A percentile compares a stretch with the other conserved stretches of the same genome.
These are phyloP conservation scores for Pichia sp. DNA, from an alignment of 1,139 yeast species.

Conservation along the genomic window DNA sequence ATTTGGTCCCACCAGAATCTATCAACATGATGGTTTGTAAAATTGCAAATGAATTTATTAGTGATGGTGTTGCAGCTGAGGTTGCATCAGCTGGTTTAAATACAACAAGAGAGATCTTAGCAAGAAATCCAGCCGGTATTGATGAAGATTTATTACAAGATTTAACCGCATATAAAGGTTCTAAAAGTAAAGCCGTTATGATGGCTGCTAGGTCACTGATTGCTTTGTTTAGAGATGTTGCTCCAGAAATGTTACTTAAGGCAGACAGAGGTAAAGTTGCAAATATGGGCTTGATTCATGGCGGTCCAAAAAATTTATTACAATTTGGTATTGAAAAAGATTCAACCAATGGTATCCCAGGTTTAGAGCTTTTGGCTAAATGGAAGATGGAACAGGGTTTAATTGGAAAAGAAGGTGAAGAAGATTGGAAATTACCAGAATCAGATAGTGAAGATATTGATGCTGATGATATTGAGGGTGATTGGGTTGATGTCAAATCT, in stretches of 20 bases:
- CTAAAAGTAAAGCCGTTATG: constrained; percentile 87
- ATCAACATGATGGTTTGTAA: constrained; percentile 74
- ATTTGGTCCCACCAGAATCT: constrained; percentile 91
- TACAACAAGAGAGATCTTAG: constrained; percentile 83
- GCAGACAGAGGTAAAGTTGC: constrained; percentile 93
- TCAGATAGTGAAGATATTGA: constrained; percentile 32
- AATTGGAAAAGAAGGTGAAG: constrained; percentile 36
- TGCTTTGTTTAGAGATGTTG: constrained; percentile 81
- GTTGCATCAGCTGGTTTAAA: constrained; percentile 97
- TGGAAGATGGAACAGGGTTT: constrained; percentile 75
- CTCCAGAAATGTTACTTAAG: constrained; percentile 87
- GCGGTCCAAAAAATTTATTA: constrained; percentile 38
- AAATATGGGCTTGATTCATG: constrained; percentile 65
- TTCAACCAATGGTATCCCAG: constrained; percentile 69
- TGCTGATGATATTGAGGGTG: constrained; percentile 50
- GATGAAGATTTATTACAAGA: constrained; percentile 83
- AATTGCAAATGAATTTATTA: constrained; percentile 94
- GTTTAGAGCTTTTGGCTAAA: constrained; percentile 79
- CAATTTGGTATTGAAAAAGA: constrained; percentile 68
- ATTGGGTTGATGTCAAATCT: constrained; percentile 53
- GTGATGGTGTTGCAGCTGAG: constrained; percentile 96
- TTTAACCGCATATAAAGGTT: constrained; percentile 81
- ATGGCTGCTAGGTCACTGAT: constrained; percentile 93
- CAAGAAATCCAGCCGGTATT: constrained; percentile 92
- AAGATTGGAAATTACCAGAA: constrained; percentile 40